A percentile compares a stretch with the other conserved stretches of the same genome.
phyloP scores from a whole-genome alignment of 169 alveolate species.

The Besnoitia besnoiti region DNA sequence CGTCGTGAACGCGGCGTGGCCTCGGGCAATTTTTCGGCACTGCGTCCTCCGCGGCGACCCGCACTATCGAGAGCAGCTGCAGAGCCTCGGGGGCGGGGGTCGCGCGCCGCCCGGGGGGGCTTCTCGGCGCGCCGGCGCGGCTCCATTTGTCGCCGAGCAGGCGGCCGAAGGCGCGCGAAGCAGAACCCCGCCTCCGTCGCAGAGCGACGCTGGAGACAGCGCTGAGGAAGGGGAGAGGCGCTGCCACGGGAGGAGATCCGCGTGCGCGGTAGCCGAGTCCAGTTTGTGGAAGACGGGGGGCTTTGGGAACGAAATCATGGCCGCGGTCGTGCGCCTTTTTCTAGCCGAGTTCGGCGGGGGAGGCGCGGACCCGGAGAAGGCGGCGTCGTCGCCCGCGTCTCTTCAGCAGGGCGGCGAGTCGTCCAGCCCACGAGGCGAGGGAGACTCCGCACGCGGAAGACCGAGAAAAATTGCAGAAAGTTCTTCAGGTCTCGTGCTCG shows the following conservation, averaged over 20 bases:
- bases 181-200: too few species aligned
- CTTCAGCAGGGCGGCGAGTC: too few species aligned
- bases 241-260: too few species aligned
- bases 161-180: not conserved
- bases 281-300: not conserved
- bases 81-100: not conserved
- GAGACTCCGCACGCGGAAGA: too few species aligned
- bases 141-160: not conserved
- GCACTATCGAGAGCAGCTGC: conserved; percentile 54
- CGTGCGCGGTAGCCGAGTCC: not conserved
- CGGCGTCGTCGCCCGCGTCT: not conserved
- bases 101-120: not conserved
- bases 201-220: too few species aligned
- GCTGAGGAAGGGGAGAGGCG: too few species aligned
- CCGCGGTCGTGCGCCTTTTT: not conserved
- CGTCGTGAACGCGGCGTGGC: conserved; percentile 65
- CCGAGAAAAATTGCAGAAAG: too few species aligned
- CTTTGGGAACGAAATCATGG: not conserved
- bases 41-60: conserved; percentile 53
- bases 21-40: conserved; percentile 64
- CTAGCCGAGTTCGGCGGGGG: not conserved
- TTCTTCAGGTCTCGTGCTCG: too few species aligned
- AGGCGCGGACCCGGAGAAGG: not conserved
- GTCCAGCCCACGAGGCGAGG: too few species aligned
- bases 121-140: not conserved